Percentiles rank a stretch among this genome's conserved stretches.
Conservation (phyloP, 495 filamentous ascomycete species). For the Neurospora tetraspora region DNA sequence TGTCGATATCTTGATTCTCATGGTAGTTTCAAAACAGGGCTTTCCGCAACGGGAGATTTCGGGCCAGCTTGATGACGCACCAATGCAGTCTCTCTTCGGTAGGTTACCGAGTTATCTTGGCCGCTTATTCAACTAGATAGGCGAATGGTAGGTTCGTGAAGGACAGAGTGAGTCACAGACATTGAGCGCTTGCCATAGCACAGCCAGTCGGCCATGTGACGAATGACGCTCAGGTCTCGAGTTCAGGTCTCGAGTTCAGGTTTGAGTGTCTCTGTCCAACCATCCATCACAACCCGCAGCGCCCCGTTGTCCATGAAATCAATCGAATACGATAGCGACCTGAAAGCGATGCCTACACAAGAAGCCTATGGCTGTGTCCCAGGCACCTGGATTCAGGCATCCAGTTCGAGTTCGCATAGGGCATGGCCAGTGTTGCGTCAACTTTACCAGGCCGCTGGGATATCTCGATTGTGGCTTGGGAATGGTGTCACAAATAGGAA, state of each 20-base stretch:
- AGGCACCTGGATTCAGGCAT: too few species aligned
- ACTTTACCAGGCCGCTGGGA: not conserved
- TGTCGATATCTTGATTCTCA: not conserved
- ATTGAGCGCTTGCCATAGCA: not conserved
- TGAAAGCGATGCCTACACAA: not conserved
- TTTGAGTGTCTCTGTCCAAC: not conserved
- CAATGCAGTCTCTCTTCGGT: not conserved
- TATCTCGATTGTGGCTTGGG: not conserved
- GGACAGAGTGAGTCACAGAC: not conserved
- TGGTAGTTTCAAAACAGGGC: not conserved
- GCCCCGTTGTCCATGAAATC: not conserved
- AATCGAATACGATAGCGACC: not conserved
- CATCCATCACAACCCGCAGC: not conserved
- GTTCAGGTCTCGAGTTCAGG: not conserved
- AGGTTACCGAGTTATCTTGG: too few species aligned
- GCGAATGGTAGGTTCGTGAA: not conserved
- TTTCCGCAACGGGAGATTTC: not conserved
- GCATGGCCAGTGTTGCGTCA: not conserved
- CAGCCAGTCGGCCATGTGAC: not conserved
- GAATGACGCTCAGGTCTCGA: not conserved
- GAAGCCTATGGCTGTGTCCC: too few species aligned
- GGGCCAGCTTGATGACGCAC: not conserved
- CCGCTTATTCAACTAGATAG: not conserved
- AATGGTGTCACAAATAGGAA: not conserved
- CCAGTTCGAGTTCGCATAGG: not conserved